Base-by-base conservation (phyloP, 169 alveolate genomes). In the Neospora caninum region DNA sequence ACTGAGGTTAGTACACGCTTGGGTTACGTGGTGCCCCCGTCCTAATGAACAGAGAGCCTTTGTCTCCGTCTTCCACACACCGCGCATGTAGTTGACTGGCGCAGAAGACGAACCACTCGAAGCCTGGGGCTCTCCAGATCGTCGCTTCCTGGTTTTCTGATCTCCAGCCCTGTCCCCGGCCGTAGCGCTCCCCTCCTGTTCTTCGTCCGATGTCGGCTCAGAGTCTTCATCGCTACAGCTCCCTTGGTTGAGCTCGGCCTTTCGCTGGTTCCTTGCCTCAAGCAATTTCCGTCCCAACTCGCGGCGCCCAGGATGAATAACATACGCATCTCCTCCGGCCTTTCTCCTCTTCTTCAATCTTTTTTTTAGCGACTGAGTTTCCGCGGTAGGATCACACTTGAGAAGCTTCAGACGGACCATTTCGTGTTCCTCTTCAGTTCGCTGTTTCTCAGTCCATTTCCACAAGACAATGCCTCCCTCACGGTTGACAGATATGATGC, bases 381-480 rank as follows among this genome's bases (percentile, higher is more conserved):
- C 89, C 4, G 86, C 86, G 27, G 49, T 25, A 1, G 39, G 86
- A n/a, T 78, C 49, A 16, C 49, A n/a, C 39, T 78, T 78, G 43
- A 78, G 86, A 25, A 78, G 86, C 86, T 78, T 78, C 20, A 78
- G n/a, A n/a, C 86, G 53, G 13, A 88, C 87, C 39, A 45, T 39
- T 42, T 34, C 88, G 39, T 41, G 39, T n/a, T 38, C 83, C 86
- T 91, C 94, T 36, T 73, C 91, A 0, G 94, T 70, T 43, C 83
- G 89, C 22, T 34, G 64, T 36, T 34, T 20, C 36, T 88, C 38
- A 36, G 25, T 42, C 94, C 94, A 92, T 34, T 16, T 27, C 94
- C 94, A 92, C n/a, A 49, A 20, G 41, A 92, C 87, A 43, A 92
- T 80, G 70, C 91, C 69, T 18, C 94, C 94, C 27, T 92, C 91